Conservation (phyloP, 1,284 basidiomycete genomes). For the Ustilago loliicola region DNA sequence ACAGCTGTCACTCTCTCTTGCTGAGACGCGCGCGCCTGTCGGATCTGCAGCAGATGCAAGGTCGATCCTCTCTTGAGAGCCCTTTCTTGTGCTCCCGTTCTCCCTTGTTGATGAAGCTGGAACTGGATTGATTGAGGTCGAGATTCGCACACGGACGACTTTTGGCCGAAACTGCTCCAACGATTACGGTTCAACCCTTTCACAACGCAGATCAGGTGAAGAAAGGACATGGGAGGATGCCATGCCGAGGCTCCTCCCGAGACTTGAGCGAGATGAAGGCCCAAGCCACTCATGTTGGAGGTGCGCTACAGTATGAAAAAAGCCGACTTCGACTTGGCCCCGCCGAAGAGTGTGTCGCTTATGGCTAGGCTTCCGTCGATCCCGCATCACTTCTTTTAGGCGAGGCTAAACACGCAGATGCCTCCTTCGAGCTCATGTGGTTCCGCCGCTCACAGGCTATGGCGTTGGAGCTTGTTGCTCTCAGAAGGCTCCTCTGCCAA, state of each 20-base stretch:
- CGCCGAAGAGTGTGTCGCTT: neutral
- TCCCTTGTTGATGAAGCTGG: neutral
- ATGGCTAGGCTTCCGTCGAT: constrained; percentile 9
- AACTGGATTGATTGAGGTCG: no score
- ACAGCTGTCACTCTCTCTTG: constrained; percentile 5
- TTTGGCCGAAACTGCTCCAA: neutral
- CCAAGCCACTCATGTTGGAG: no score
- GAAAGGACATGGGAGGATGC: neutral
- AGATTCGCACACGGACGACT: neutral
- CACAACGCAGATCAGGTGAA: neutral
- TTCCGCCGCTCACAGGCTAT: neutral
- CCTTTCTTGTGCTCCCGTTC: neutral
- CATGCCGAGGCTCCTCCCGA: neutral
- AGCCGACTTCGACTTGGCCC: no score
- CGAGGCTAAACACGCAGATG: constrained; percentile 6
- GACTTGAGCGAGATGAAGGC: no score
- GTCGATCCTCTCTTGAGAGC: neutral
- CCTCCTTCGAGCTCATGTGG: neutral
- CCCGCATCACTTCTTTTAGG: neutral
- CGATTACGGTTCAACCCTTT: neutral
- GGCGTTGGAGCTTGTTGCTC: neutral
- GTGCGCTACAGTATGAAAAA: no score
- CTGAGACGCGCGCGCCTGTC: neutral
- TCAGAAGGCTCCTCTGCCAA: neutral
- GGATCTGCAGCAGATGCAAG: constrained; percentile 3